These are phyloP conservation scores for Misopates orontium DNA, from an alignment of 257 asterid species.

Conservation along the genomic window DNA sequence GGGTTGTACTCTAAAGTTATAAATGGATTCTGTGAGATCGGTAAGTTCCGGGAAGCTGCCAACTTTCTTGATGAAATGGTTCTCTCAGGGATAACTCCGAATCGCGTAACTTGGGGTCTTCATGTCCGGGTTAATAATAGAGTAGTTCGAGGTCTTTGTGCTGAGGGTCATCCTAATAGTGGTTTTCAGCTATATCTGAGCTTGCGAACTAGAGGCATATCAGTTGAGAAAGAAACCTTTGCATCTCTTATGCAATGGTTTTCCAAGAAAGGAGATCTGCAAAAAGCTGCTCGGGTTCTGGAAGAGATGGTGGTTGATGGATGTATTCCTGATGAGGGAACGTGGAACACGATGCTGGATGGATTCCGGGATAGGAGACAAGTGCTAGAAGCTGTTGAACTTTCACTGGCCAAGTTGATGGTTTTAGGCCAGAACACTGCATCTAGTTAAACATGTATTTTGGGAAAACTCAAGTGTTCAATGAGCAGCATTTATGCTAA, in stretches of 20 bases:
- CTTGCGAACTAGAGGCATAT: conserved; percentile 72
- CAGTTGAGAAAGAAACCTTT: conserved; percentile 64
- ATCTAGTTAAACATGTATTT: conserved; percentile 23
- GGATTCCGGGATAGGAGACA: conserved; percentile 69
- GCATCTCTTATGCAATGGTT: conserved; percentile 50
- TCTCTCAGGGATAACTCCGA: conserved; percentile 75
- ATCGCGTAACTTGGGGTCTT: conserved; percentile 80
- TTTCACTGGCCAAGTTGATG: conserved; percentile 42
- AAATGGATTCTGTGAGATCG: conserved; percentile 54
- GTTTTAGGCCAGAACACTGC: conserved; percentile 32
- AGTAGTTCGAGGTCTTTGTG: conserved; percentile 65
- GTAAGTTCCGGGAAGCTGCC: conserved; percentile 73
- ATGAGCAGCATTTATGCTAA: background rate
- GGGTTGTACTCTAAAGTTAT: conserved; percentile 76
- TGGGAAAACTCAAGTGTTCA: too few relatives aligned
- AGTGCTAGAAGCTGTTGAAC: conserved; percentile 64
- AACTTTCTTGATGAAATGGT: conserved; percentile 88
- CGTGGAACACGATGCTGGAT: conserved; percentile 57
- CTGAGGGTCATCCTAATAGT: conserved; percentile 44
- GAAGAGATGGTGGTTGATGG: conserved; percentile 88
- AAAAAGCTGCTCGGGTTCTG: conserved; percentile 63
- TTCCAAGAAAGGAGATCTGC: conserved; percentile 62
- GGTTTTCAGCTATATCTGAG: conserved; percentile 69
- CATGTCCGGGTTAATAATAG: conserved; percentile 77
- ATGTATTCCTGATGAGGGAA: conserved; percentile 59